Evolutionary conservation across 1,139 yeast species (phyloP), one percentile per base, ranked within the genome.

Genomic region (Taiozyma sp.): DNA sequence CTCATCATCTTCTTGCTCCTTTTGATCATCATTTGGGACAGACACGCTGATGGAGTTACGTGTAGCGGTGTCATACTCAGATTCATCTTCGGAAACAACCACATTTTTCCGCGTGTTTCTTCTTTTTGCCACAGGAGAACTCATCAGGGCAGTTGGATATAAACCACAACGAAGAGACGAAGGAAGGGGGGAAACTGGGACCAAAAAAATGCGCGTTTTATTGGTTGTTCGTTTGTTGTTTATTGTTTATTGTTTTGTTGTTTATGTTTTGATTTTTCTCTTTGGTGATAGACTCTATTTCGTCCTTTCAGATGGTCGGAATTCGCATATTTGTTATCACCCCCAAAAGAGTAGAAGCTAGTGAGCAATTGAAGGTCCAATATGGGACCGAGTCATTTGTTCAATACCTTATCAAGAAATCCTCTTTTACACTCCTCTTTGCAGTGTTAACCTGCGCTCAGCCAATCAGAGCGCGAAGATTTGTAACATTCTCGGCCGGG

Each of bases 51-150:
- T 40, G 5, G 29, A 40, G 11, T 24, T 40, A 4, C 43, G 19
- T 14, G 29, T 24, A 40, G 43, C 43, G 16, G 29, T 32, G n/a
- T 48, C 53, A 39, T 50, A 47, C 24, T 45, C 43, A 19, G 29
- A 50, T 39, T 45, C 53, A 11, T 57, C 62, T 11, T 56, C 62
- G 1, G 61, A 53, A 8, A 42, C 47, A 21, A 44, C 52, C 1
- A 39, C 48, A 4, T 48, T 43, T 34, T 29, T 48, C 7, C 50
- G 42, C 2, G 50, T 42, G 32, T 57, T 52, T 11, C 62, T 51
- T 47, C 63, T 56, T 48, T 60, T 60, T 7, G 62, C 57, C 28
- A 56, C 54, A 0, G 64, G 64, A 1, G 64, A 61, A 47, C 63
- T 60, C 63, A 60, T 61, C 0, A 4, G 19, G 16, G 39, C 22